phyloP scores from a whole-genome alignment of 2,329 filamentous ascomycete genomes.

The Pezicula rhizophila region DNA sequence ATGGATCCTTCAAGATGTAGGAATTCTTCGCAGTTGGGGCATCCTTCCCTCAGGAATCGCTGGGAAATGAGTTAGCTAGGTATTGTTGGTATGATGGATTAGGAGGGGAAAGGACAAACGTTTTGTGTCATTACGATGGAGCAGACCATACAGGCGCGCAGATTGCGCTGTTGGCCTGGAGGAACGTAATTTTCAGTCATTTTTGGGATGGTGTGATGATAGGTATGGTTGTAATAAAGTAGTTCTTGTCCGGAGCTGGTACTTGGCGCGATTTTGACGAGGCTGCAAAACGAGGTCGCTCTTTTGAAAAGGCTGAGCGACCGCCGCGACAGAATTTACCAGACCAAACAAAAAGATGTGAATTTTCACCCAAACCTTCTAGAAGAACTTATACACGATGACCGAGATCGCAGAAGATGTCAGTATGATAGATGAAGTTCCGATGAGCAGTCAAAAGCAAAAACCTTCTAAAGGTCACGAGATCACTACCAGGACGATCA shows the following conservation, averaged over 20 bases:
- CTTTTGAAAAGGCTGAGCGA: no score
- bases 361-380: background rate
- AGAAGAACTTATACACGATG: background rate
- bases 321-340: no score
- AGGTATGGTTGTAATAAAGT: background rate
- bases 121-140: slow-evolving; percentile 81
- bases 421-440: background rate
- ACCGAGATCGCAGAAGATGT: background rate
- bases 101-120: slow-evolving; percentile 39
- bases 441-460: background rate
- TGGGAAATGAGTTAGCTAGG: slow-evolving; percentile 29
- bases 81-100: slow-evolving; percentile 1
- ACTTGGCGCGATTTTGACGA: background rate
- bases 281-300: background rate
- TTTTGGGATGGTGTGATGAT: background rate
- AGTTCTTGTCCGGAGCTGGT: background rate
- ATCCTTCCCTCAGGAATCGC: slow-evolving; percentile 83
- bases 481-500: slow-evolving; percentile 46
- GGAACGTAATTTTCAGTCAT: slow-evolving; percentile 59
- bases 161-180: slow-evolving; percentile 71
- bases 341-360: no score
- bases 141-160: slow-evolving; percentile 98
- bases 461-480: slow-evolving; percentile 30
- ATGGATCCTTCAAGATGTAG: slow-evolving; percentile 73
- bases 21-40: slow-evolving; percentile 94